Conservation (phyloP, 495 filamentous ascomycete genomes). For the Xylaria nigripes region DNA sequence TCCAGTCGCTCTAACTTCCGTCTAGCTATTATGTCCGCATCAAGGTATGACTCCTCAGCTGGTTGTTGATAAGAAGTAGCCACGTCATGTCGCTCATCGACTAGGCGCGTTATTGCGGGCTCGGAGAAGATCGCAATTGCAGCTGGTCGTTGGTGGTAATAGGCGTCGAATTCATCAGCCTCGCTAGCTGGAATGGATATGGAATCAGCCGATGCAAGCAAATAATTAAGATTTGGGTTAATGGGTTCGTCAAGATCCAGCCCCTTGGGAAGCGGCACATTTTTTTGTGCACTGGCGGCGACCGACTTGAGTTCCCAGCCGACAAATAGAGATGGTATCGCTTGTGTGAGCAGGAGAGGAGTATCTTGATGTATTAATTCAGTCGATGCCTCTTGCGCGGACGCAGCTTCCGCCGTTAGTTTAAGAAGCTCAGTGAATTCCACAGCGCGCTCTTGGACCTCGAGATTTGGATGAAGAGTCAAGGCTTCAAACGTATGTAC, state of each 20-base stretch:
- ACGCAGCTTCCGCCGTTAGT: slow-evolving; percentile 68
- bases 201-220: slow-evolving; percentile 54
- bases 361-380: slow-evolving; percentile 50
- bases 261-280: slow-evolving; percentile 69
- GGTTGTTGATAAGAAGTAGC: slow-evolving; percentile 56
- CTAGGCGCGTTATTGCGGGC: slow-evolving; percentile 47
- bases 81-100: slow-evolving; percentile 34
- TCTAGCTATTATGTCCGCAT: slow-evolving; percentile 53
- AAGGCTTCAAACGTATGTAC: slow-evolving; percentile 71
- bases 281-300: slow-evolving; percentile 69
- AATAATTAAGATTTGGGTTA: slow-evolving; percentile 56
- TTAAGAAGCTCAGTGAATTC: slow-evolving; percentile 86
- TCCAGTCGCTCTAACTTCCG: slow-evolving; percentile 62
- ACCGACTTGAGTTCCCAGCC: slow-evolving; percentile 90
- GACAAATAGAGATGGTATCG: slow-evolving; percentile 76
- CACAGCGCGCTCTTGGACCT: slow-evolving; percentile 93
- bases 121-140: slow-evolving; percentile 35
- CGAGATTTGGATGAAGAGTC: slow-evolving; percentile 70
- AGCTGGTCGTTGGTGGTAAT: slow-evolving; percentile 56
- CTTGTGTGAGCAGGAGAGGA: slow-evolving; percentile 75
- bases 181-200: slow-evolving; percentile 44
- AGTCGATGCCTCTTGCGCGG: slow-evolving; percentile 34
- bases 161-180: slow-evolving; percentile 58
- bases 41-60: slow-evolving; percentile 49
- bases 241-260: slow-evolving; percentile 74